Evolutionary conservation across 306 rosid species (phyloP), one percentile per base, ranked within the genome.

Genomic region (Albizia julibrissin): DNA sequence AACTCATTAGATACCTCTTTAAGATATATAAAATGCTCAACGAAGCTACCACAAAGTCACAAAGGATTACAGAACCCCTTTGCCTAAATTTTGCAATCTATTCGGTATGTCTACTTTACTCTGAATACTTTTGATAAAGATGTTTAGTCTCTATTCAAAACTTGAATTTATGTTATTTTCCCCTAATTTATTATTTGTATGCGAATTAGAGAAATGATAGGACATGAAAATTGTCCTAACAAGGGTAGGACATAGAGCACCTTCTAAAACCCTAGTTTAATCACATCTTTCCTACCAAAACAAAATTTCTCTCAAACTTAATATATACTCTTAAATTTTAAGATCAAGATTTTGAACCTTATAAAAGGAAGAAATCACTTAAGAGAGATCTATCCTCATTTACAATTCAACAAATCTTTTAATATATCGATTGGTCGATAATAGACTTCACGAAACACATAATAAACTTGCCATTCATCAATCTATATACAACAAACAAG

Each of bases 221-320:
- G 89, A 79, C 80, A 72, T 72, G 31, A 46, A 88, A 58, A 37
- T 10, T 6, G 58, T 64, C 72, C 67, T 26, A 26, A 29, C 15
- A 39, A 27, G 39, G 21, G 2, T 11, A 61, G 27, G 69, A 4
- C 19, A 5, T 74, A 44, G 24, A 24, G 68, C 72, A 56, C 67
- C 70, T 69, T 85, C 78, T 64, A 12, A 74, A 40, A 19, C 78
- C 81, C 84, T 80, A 80, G 54, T 81, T 72, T 80, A 84, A 84
- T 69, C 81, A 29, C 64, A 54, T 10, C 52, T 83, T 90, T 90
- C 91, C 10, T 0, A 87, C 91, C 90, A 86, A 91, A 84, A 2
- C 73, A 50, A 29, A 40, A 10, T 85, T 88, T 76, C 78, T 46
- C 81, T 34, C 81, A 18, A 27, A 40, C 83, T 82, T 90, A 80